These are phyloP conservation scores for Hansenula lynferdii DNA, from an alignment of 1,139 yeast genomes.

Conservation along the genomic window DNA sequence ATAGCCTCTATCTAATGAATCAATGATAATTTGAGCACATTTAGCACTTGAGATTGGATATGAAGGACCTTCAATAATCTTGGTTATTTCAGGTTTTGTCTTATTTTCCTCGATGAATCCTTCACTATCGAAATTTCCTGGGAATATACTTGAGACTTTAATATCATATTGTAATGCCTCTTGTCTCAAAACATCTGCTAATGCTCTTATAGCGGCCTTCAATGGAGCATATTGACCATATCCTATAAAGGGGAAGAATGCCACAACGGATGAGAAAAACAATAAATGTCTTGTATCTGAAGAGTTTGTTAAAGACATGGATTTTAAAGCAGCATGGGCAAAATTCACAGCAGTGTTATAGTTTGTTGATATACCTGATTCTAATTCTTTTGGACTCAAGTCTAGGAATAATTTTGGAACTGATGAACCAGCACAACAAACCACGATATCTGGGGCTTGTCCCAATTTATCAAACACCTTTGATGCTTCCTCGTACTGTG, in stretches of 20 bases:
- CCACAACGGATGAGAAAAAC: constrained; percentile 75
- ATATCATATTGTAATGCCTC: constrained; percentile 69
- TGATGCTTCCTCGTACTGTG: constrained; percentile 48
- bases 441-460: constrained; percentile 58
- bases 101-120: constrained; percentile 78
- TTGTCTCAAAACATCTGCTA: constrained; percentile 75
- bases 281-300: constrained; percentile 51
- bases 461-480: constrained; percentile 32
- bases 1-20: constrained; percentile 57
- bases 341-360: constrained; percentile 71
- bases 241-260: constrained; percentile 86
- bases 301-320: constrained; percentile 27
- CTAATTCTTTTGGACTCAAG: constrained; percentile 51
- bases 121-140: constrained; percentile 89
- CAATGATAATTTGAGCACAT: constrained; percentile 61
- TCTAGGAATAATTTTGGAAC: constrained; percentile 76
- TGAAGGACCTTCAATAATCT: constrained; percentile 80
- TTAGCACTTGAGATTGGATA: constrained; percentile 59
- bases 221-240: constrained; percentile 87
- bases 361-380: constrained; percentile 58
- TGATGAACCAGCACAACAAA: constrained; percentile 89
- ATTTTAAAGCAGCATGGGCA: constrained; percentile 56
- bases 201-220: constrained; percentile 74
- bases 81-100: constrained; percentile 85
- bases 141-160: constrained; percentile 61